These are phyloP conservation scores for Avena atlantica DNA, from an alignment of 176 grass and related monocot species.

Conservation along the genomic window DNA sequence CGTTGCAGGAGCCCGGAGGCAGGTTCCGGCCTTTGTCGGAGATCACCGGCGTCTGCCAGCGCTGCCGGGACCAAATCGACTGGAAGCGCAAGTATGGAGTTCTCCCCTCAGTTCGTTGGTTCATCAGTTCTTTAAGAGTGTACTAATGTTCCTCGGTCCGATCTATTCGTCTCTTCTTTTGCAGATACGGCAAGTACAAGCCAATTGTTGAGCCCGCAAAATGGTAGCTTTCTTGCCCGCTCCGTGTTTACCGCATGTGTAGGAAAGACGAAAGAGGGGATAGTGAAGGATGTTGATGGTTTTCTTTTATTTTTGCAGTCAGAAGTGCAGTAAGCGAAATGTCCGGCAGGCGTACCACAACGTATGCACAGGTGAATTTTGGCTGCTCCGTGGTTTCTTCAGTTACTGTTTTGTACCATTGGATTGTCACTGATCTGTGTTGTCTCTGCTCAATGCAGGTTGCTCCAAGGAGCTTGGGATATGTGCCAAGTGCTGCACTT, in stretches of 20 bases:
- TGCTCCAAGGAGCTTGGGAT: slow-evolving; percentile 83
- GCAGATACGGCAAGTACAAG: slow-evolving; percentile 95
- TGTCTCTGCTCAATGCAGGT: slow-evolving; percentile 45
- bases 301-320: slow-evolving; percentile 54
- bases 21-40: slow-evolving; percentile 72
- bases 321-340: slow-evolving; percentile 81
- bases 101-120: background rate
- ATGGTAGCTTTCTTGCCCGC: slow-evolving; percentile 56
- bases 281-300: slow-evolving; percentile 15
- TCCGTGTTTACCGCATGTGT: background rate
- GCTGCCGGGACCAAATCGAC: slow-evolving; percentile 95
- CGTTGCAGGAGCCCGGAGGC: slow-evolving; percentile 76
- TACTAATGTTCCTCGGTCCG: background rate
- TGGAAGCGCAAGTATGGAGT: slow-evolving; percentile 87
- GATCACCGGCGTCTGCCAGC: slow-evolving; percentile 91
- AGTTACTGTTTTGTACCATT: background rate
- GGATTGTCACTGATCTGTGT: background rate
- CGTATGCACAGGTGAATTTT: slow-evolving; percentile 72
- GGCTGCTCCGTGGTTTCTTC: background rate
- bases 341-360: slow-evolving; percentile 88
- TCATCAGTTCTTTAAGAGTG: background rate
- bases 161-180: slow-evolving; percentile 41
- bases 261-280: background rate
- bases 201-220: slow-evolving; percentile 73
- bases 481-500: slow-evolving; percentile 81